A percentile compares a stretch with the other conserved stretches of the same genome.
phyloP scores from a whole-genome alignment of 2,329 filamentous ascomycete genomes.

The Fusarium aywerte region DNA sequence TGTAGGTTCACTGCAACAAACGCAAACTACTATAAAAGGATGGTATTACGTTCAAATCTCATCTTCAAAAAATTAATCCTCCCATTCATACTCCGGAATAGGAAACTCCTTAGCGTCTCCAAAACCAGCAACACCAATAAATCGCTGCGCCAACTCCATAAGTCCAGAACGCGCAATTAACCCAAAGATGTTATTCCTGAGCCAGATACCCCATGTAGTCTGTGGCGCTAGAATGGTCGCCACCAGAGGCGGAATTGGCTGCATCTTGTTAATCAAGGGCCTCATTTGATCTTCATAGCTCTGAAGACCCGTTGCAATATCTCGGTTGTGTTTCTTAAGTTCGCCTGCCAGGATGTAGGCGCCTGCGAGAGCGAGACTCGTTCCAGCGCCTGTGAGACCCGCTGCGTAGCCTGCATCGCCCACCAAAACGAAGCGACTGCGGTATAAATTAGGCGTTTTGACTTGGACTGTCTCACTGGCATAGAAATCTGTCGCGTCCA shows the following conservation, averaged over 20 bases:
- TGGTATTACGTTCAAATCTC: too few species aligned
- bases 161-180: conserved; percentile 54
- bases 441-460: conserved; percentile 52
- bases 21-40: too few species aligned
- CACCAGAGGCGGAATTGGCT: conserved; percentile 49
- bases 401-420: conserved; percentile 63
- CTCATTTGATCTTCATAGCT: conserved; percentile 56
- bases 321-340: conserved; percentile 44
- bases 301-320: conserved; percentile 49
- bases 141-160: conserved; percentile 40
- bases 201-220: conserved; percentile 57
- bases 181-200: conserved; percentile 56
- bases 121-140: conserved; percentile 45
- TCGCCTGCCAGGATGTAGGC: conserved; percentile 65
- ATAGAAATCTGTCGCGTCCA: conserved; percentile 57
- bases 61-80: neutral
- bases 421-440: conserved; percentile 58
- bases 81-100: conserved; percentile 53
- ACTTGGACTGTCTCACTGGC: conserved; percentile 57
- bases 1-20: too few species aligned
- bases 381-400: conserved; percentile 60
- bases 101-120: conserved; percentile 44
- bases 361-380: conserved; percentile 56
- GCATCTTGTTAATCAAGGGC: conserved; percentile 54
- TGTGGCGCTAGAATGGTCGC: conserved; percentile 56